Evolutionary conservation across 106 monocot species (phyloP).

Genomic region (Xerophyta viscosa): DNA sequence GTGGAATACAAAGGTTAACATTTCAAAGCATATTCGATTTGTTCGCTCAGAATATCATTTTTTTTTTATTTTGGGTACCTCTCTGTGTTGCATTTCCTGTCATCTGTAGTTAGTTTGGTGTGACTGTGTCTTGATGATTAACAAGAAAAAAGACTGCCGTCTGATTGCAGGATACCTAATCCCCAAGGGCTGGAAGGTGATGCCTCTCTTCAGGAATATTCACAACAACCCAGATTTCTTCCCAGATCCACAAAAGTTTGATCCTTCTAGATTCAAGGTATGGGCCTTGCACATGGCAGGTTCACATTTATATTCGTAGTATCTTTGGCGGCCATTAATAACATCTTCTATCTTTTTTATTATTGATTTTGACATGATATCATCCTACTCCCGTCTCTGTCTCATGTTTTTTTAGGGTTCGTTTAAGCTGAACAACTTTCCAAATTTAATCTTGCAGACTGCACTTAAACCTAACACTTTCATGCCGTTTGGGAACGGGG

Average conservation of each 20-base stretch:
- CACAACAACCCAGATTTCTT: constrained; percentile 80
- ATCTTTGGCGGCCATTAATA: too few species aligned
- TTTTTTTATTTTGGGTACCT: too few species aligned
- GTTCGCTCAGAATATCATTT: too few species aligned
- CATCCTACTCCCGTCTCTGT: too few species aligned
- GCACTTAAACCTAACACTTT: constrained; percentile 73
- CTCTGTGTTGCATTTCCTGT: neutral
- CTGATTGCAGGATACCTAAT: constrained; percentile 55
- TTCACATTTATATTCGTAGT: too few species aligned
- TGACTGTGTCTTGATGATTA: too few species aligned
- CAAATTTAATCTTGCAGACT: constrained; percentile 23
- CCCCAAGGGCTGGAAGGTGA: constrained; percentile 95
- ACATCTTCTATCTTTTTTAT: too few species aligned
- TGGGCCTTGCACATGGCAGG: constrained; percentile 4
- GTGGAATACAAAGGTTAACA: constrained; percentile 90
- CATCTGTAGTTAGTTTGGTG: neutral
- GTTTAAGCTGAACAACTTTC: too few species aligned
- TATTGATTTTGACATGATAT: too few species aligned
- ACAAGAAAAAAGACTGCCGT: too few species aligned
- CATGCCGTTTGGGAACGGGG: constrained; percentile 82
- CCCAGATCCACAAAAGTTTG: constrained; percentile 59
- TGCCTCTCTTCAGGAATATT: constrained; percentile 93
- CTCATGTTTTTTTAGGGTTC: too few species aligned
- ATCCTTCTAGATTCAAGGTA: constrained; percentile 82
- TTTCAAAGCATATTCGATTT: too few species aligned